Evolutionary conservation across 1,284 basidiomycete species (phyloP), one percentile per base, ranked within the genome.

Genomic region (Pulchroboletus neoregius): DNA sequence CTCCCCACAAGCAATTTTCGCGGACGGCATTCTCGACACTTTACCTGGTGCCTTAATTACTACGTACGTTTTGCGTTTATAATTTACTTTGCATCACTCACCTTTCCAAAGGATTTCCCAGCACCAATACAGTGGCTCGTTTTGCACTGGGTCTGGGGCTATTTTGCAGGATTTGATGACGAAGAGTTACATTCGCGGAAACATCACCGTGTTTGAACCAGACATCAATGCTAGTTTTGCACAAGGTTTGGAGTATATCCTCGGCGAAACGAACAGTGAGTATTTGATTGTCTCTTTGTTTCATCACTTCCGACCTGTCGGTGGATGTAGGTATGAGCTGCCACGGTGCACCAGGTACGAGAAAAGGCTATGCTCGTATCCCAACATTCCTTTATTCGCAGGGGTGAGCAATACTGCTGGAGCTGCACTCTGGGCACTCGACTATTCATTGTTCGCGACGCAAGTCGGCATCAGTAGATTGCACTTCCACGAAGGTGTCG

Each of bases 371-470:
- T 16, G 10, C 20, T 46, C 1, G 7, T 16, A 20, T 33, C 8
- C 9, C n/a, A 15, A 34, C 12, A 13, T 27, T 36, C 16, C 34
- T 46, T n/a, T 10, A 5, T 47, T 39, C 10, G 23, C 26, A 24
- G 78, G 78, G 4, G 78, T 85, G 13, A 82, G 80, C 60, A 82
- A 87, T 57, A 78, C 79, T 1, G 85, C 78, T 9, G 85, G 84
- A 28, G 80, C 82, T 2, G 79, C 82, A 13, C 64, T 88, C 20
- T 87, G 85, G 84, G 70, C 73, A 1, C 66, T 85, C 48, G 83
- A 87, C 58, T 85, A 86, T 58, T 68, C 74, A 1, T 65, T 88
- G 6, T 81, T 68, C 50, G 72, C 72, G 62, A 73, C 68, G 12
- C 68, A 71, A 54, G 57, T 71, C 26, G 70, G 69, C 3, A 68